A percentile compares a stretch with the other conserved stretches of the same genome.
Evolutionary conservation across 2,329 filamentous ascomycete species (phyloP).

Genomic region (Knufia fluminis): DNA sequence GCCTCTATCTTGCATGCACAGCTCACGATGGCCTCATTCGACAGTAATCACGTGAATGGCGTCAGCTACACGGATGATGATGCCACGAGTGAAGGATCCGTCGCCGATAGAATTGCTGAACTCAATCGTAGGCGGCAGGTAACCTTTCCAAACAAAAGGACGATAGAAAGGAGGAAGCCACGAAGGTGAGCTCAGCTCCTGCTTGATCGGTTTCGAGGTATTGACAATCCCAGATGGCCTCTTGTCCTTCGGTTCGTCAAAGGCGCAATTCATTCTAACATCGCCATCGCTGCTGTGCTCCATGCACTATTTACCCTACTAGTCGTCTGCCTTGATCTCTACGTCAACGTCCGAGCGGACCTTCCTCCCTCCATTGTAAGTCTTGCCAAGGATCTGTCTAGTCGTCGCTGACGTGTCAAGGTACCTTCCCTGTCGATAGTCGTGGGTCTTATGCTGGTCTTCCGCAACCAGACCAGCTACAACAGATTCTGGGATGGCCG

Average conservation of each 20-base stretch:
- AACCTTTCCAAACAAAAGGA: not conserved
- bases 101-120: not conserved
- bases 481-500: constrained; percentile 56
- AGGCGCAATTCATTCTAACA: constrained; percentile 52
- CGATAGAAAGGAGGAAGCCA: constrained; percentile 19
- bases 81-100: not conserved
- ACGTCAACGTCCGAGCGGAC: constrained; percentile 40
- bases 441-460: constrained; percentile 59
- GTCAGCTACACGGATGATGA: not conserved
- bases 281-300: constrained; percentile 47
- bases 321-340: constrained; percentile 49
- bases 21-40: not conserved
- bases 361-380: constrained; percentile 50
- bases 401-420: constrained; percentile 23
- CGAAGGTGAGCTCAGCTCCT: constrained; percentile 17
- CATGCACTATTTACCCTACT: constrained; percentile 51
- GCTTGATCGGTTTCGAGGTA: not conserved
- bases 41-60: not conserved
- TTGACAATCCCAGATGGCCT: constrained; percentile 42
- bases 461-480: constrained; percentile 56
- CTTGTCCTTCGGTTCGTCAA: constrained; percentile 56
- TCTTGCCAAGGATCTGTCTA: not conserved
- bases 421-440: constrained; percentile 56
- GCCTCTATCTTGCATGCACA: not conserved
- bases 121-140: not conserved